Percentiles rank a stretch among this genome's conserved stretches.
phyloP scores from a whole-genome alignment of 768 basidiomycete species.

The Candolleomyces eurysporus region DNA sequence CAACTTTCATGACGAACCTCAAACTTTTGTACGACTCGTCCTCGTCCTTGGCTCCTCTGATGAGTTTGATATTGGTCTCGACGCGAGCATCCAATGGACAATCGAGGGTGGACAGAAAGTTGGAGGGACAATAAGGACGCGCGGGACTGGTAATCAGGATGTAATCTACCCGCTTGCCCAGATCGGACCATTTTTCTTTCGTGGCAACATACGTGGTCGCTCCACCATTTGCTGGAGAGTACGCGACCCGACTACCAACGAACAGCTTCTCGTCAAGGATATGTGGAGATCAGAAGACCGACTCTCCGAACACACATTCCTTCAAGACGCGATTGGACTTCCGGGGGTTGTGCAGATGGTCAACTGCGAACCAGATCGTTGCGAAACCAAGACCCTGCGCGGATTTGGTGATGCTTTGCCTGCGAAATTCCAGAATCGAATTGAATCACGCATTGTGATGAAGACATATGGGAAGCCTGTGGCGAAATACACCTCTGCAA shows the following conservation, averaged over 20 bases:
- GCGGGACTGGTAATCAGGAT: neutral
- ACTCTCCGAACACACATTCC: neutral
- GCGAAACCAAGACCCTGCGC: too few relatives aligned
- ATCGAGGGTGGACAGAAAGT: neutral
- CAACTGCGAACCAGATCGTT: neutral
- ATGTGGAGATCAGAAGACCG: neutral
- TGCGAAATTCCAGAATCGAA: neutral
- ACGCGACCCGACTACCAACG: neutral
- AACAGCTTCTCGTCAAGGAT: neutral
- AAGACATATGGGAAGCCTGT: conserved; percentile 11
- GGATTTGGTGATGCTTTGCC: too few relatives aligned
- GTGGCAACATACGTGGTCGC: neutral
- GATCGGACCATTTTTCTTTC: neutral
- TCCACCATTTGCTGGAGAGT: neutral
- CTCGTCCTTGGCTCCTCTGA: neutral
- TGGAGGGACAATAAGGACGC: neutral
- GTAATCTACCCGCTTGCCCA: neutral
- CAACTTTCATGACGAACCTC: neutral
- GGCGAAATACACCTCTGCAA: neutral
- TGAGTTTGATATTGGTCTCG: neutral
- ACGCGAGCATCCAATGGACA: conserved; percentile 1
- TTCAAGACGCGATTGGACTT: neutral
- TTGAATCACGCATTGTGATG: neutral
- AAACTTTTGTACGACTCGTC: neutral
- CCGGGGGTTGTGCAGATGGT: neutral